These are phyloP conservation scores for Mycena latifolia DNA, from an alignment of 768 basidiomycete species.

Conservation along the genomic window DNA sequence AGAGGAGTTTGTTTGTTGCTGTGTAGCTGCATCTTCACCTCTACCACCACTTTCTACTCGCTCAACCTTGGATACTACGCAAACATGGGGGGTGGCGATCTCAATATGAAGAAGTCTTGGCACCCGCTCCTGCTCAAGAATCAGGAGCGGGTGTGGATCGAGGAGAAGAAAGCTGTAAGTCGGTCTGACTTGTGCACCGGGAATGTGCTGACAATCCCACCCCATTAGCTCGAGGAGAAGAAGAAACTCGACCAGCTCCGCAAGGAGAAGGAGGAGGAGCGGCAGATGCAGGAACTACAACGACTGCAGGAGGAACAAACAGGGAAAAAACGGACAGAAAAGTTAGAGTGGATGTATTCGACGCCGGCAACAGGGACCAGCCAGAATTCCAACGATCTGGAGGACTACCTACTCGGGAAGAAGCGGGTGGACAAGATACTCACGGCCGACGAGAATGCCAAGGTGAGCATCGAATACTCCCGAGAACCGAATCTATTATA, in stretches of 20 bases:
- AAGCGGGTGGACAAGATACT: slow-evolving; percentile 97
- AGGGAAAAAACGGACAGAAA: slow-evolving; percentile 93
- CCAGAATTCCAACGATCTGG: slow-evolving; percentile 91
- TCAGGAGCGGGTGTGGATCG: slow-evolving; percentile 99
- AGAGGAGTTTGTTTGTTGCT: slow-evolving; percentile 4
- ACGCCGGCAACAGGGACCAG: slow-evolving; percentile 93
- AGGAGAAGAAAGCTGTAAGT: slow-evolving; percentile 95
- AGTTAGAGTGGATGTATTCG: slow-evolving; percentile 99
- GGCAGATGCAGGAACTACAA: slow-evolving; percentile 96
- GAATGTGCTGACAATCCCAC: slow-evolving; percentile 26
- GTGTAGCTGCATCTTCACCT: slow-evolving; percentile 13
- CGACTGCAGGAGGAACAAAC: slow-evolving; percentile 95
- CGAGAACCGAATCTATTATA: slow-evolving; percentile 15
- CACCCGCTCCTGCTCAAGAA: slow-evolving; percentile 98
- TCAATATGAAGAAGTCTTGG: slow-evolving; percentile 99
- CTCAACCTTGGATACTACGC: no score
- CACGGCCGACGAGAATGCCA: slow-evolving; percentile 92
- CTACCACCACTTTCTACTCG: slow-evolving; percentile 21
- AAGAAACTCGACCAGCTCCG: slow-evolving; percentile 97
- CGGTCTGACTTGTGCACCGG: slow-evolving; percentile 1
- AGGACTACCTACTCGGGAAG: slow-evolving; percentile 97
- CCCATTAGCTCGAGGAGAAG: slow-evolving; percentile 92
- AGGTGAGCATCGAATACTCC: slow-evolving; percentile 56
- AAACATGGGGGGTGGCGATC: slow-evolving; percentile 99
- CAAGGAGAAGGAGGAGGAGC: slow-evolving; percentile 98